Percentiles rank a stretch among this genome's conserved stretches.
Conservation (phyloP, 306 rosid genomes). For the Alnus rubra region DNA sequence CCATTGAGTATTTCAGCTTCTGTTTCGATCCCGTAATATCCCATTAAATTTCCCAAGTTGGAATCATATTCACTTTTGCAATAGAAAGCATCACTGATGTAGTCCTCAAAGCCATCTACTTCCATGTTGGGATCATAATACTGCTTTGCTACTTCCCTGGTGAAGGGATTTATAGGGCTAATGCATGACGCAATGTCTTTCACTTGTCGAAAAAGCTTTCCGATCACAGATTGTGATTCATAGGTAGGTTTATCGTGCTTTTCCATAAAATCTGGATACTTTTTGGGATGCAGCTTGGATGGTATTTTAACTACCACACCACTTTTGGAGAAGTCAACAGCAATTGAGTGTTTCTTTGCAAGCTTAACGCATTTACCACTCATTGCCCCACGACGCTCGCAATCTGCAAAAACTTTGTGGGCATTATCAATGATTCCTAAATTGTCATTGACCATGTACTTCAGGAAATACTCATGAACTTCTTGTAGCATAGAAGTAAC, state of each 20-base stretch:
- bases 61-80: slow-evolving; percentile 63
- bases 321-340: slow-evolving; percentile 47
- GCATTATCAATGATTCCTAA: slow-evolving; percentile 74
- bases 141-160: slow-evolving; percentile 23
- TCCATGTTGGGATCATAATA: slow-evolving; percentile 52
- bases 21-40: slow-evolving; percentile 65
- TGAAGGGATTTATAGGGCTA: slow-evolving; percentile 25
- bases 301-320: slow-evolving; percentile 40
- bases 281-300: neutral
- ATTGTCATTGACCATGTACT: slow-evolving; percentile 61
- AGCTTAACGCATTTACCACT: slow-evolving; percentile 30
- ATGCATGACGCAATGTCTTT: slow-evolving; percentile 17
- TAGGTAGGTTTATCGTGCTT: slow-evolving; percentile 29
- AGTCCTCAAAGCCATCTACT: slow-evolving; percentile 57
- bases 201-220: slow-evolving; percentile 44
- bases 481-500: neutral
- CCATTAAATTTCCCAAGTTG: slow-evolving; percentile 64
- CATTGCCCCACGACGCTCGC: slow-evolving; percentile 17
- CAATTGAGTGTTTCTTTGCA: slow-evolving; percentile 37
- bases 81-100: slow-evolving; percentile 60
- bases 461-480: slow-evolving; percentile 57
- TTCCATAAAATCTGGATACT: slow-evolving; percentile 52
- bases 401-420: slow-evolving; percentile 43
- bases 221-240: slow-evolving; percentile 33
- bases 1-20: slow-evolving; percentile 81